Evolutionary conservation across 139 green algal genomes (phyloP).

Genomic region (Eudorina sp.): DNA sequence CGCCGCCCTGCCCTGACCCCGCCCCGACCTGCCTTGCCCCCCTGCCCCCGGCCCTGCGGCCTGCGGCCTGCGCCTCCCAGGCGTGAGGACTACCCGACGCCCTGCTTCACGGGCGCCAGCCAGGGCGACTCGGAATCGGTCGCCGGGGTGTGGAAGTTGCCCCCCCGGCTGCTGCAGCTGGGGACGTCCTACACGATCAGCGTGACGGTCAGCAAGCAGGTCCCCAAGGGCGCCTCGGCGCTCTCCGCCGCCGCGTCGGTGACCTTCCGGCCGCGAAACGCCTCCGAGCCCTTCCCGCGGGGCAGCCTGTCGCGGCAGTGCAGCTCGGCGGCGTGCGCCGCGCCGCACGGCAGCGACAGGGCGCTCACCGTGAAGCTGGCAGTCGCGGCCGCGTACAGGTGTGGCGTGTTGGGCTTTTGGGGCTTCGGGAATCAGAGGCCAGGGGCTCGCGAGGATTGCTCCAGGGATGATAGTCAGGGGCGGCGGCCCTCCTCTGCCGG

Average conservation of each 20-base stretch:
- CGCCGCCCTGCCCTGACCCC: too few species aligned
- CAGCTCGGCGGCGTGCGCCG: background rate
- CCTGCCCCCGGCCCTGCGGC: background rate
- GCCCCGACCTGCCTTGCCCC: background rate
- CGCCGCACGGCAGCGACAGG: conserved; percentile 19
- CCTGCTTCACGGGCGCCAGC: background rate
- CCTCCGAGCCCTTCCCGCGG: background rate
- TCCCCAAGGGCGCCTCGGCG: background rate
- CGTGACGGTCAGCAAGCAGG: conserved; percentile 12
- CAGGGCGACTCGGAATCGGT: background rate
- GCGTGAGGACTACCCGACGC: conserved; percentile 30
- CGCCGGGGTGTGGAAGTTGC: background rate
- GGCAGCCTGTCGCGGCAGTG: conserved; percentile 28
- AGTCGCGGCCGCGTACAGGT: background rate
- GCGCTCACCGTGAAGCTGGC: background rate
- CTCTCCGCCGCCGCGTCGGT: background rate
- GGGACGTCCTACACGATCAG: conserved; percentile 7
- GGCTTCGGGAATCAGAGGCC: too few species aligned
- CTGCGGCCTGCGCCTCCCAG: background rate
- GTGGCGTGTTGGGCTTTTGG: background rate
- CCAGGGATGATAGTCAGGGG: too few species aligned
- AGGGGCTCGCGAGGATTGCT: too few species aligned
- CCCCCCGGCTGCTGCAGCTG: background rate
- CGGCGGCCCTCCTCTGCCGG: too few species aligned
- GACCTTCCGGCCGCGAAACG: background rate